Base-by-base conservation (phyloP, 1,139 yeast genomes). In the Meyerozyma elateridarum region DNA sequence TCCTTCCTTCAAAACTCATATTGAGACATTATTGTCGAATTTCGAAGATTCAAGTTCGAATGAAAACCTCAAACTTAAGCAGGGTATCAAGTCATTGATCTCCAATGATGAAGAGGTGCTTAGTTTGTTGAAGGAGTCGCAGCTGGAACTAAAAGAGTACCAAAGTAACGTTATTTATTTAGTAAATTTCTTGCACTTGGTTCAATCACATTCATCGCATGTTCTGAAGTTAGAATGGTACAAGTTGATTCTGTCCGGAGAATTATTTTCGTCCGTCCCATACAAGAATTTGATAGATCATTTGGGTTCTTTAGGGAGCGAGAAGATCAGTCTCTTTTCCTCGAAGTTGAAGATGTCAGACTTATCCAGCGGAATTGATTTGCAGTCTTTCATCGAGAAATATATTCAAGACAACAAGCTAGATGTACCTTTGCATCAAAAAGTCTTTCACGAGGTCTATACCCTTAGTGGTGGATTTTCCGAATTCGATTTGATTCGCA, bases 1-100 rank as follows among this genome's bases (percentile, higher is more conserved):
- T 26, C 73, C 74, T 0, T 72, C 79, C 0, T 68, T 69, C 42
- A 59, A 57, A 51, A 52, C 47, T 14, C 56, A 59, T 38, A 49
- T 67, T 20, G 68, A 66, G 37, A 45, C 51, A 46, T 7, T 24
- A 13, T 17, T 24, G 4, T 8, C 11, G 52, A 53, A 3, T 45
- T 68, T 27, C 48, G 65, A 17, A 58, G 54, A 34, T 44, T 66
- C 8, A 63, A 9, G 9, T 19, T 7, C 7, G 7, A 7, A 19
- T 19, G 18, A 24, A 13, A n/a, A n/a, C n/a, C n/a, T 22, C 27
- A 27, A 37, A 19, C 34, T 38, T 24, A 37, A 35, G 18, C 21
- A 28, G 25, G 28, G 12, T 15, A 30, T 30, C 28, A 22, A 5
- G 25, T 12, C 8, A 16, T 29, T 12, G 18, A 12, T 22, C 28